phyloP scores from a whole-genome alignment of 352 stramenopile genomes.

The Halophytophthora polymorphica region DNA sequence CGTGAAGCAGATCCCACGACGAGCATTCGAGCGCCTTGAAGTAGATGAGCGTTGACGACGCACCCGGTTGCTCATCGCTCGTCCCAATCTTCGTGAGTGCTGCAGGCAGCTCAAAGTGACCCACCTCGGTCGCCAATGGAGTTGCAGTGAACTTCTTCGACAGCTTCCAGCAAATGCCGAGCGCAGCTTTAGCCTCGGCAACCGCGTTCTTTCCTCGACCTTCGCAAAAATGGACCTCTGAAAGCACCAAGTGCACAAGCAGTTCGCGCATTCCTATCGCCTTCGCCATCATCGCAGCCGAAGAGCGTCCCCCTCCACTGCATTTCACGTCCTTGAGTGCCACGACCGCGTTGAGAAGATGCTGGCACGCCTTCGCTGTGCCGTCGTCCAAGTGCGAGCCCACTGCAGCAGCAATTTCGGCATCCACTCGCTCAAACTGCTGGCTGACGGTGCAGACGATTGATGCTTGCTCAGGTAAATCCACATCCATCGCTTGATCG shows the following conservation, averaged over 20 bases:
- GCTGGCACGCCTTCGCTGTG: conserved; percentile 17
- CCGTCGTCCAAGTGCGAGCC: conserved; percentile 4
- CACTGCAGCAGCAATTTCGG: conserved; percentile 25
- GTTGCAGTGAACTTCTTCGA: conserved; percentile 36
- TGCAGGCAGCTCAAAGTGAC: conserved; percentile 38
- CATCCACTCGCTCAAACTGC: conserved; percentile 36
- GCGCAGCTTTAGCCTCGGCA: conserved; percentile 46
- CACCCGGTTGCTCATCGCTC: conserved; percentile 10
- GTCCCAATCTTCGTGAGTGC: conserved; percentile 21
- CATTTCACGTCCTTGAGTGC: conserved; percentile 14
- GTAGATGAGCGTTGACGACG: conserved; percentile 29
- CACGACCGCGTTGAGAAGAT: conserved; percentile 23
- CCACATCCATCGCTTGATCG: not conserved
- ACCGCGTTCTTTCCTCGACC: conserved; percentile 42
- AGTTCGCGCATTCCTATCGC: conserved; percentile 52
- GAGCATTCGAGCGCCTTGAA: conserved; percentile 70
- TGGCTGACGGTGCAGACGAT: conserved; percentile 1
- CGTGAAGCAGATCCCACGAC: conserved; percentile 67
- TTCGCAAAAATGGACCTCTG: conserved; percentile 52
- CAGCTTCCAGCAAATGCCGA: conserved; percentile 71
- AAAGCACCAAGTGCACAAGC: conserved; percentile 43
- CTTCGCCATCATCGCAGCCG: conserved; percentile 20
- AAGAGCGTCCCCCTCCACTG: conserved; percentile 4
- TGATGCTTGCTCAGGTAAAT: not conserved
- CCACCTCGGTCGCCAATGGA: conserved; percentile 6